A percentile compares a stretch with the other conserved stretches of the same genome.
Conservation (phyloP, 805 yeast species). For the Candida argentea region DNA sequence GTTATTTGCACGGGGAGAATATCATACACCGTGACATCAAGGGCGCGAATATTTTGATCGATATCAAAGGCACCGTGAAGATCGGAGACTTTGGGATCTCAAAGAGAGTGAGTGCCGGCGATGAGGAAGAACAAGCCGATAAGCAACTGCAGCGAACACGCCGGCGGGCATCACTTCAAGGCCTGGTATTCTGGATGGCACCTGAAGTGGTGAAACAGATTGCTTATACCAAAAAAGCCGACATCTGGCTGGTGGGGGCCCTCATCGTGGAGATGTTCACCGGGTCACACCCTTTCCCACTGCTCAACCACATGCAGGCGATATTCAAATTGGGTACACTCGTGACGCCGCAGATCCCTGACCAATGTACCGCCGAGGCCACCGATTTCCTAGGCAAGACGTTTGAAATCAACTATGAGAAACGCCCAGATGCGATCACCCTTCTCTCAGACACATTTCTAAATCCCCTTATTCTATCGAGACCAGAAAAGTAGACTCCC, state of each 20-base stretch:
- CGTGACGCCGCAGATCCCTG: constrained; percentile 71
- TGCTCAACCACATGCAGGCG: constrained; percentile 93
- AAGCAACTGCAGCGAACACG: constrained; percentile 18
- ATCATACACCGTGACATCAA: constrained; percentile 83
- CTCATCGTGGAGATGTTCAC: constrained; percentile 91
- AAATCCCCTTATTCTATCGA: constrained; percentile 31
- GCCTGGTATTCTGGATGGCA: constrained; percentile 98
- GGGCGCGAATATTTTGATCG: constrained; percentile 79
- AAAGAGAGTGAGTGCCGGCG: constrained; percentile 19
- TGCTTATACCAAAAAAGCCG: constrained; percentile 85
- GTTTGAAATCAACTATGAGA: constrained; percentile 64
- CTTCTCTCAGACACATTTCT: constrained; percentile 58
- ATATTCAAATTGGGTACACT: constrained; percentile 88
- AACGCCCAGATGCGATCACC: constrained; percentile 66
- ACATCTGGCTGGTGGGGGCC: constrained; percentile 97
- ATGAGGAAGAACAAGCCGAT: constrained; percentile 15
- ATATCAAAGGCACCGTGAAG: constrained; percentile 70
- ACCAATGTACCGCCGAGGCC: constrained; percentile 59
- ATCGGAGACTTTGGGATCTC: constrained; percentile 85
- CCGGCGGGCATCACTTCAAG: constrained; percentile 76
- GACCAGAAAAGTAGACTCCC: no score
- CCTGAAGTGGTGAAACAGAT: constrained; percentile 96
- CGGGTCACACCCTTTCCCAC: constrained; percentile 93
- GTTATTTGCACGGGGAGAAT: constrained; percentile 62
- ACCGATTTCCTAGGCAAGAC: constrained; percentile 54